Evolutionary conservation across 306 rosid species (phyloP), one percentile per base, ranked within the genome.

Genomic region (Cucurbita maxima): DNA sequence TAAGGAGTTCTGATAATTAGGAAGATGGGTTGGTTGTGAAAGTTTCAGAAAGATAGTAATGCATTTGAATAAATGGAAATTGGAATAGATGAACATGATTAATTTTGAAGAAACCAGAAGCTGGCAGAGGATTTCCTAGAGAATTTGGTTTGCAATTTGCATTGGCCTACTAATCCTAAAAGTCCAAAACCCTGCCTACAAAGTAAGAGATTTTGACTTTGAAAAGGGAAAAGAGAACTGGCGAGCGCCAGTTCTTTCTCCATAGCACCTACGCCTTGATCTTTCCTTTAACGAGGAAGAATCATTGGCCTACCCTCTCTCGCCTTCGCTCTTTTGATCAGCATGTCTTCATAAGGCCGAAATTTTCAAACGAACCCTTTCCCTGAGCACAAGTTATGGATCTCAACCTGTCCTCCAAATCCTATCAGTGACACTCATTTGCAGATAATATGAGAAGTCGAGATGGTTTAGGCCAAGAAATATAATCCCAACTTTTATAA

Each of bases 141-240:
- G 72, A 66, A 19, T 43, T 66, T 66, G 72, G 54, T 45, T 44
- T 44, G 19, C 12, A 45, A 37, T 45, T 44, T 44, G 19, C 12
- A 45, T 45, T 45, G 73, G 56, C 73, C 72, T 44, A 68, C 41
- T 20, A 56, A 68, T 68, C 73, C 47, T 68, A 47, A 15, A 47
- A 68, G 57, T 68, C 57, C 15, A 40, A 50, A 68, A 8, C 12
- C 41, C 48, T 68, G 47, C 13, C 20, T 7, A 20, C 11, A 44
- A 66, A 66, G 73, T 68, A 68, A 45, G 41, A 47, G 20, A 68
- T 68, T 68, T 68, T 68, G 73, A 68, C 73, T 68, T 22, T 45
- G 54, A 43, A 68, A 68, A 68, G 22, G 41, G 41, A 3, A 67
- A 68, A 45, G 57, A 66, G 56, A 13, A 47, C 8, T 25, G 73